Percentiles rank a stretch among this genome's conserved stretches.
Conservation (phyloP, 1,284 basidiomycete species). For the Erythrobasidium hasegawianum region DNA sequence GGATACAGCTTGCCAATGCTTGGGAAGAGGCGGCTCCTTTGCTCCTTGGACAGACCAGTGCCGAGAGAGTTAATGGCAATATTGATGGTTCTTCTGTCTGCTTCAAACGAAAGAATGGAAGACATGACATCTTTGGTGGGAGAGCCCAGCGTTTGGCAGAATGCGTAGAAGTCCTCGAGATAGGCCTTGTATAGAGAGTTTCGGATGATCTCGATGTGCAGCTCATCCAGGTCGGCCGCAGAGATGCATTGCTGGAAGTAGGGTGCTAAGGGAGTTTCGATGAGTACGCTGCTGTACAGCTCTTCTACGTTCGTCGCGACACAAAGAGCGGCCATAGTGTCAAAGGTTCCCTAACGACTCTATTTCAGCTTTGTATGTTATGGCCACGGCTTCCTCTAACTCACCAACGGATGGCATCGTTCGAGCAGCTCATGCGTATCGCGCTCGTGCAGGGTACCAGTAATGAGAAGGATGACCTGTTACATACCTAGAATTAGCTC, state of each 20-base stretch:
- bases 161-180: constrained; percentile 92
- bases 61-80: constrained; percentile 99
- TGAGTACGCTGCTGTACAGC: constrained; percentile 90
- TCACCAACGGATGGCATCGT: constrained; percentile 81
- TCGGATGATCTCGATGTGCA: constrained; percentile 99
- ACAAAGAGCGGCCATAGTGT: constrained; percentile 98
- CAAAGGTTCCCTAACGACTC: constrained; percentile 68
- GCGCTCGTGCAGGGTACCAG: constrained; percentile 93
- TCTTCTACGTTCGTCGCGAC: constrained; percentile 99
- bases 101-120: constrained; percentile 87
- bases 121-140: constrained; percentile 88
- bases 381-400: too few species aligned
- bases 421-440: constrained; percentile 96
- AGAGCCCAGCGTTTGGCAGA: constrained; percentile 71
- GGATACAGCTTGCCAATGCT: constrained; percentile 90
- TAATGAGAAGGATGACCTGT: constrained; percentile 81
- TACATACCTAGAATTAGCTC: background rate
- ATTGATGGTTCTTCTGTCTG: constrained; percentile 92
- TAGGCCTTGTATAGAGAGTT: constrained; percentile 99
- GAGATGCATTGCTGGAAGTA: constrained; percentile 96
- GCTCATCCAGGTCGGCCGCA: constrained; percentile 92
- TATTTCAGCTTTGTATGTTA: background rate
- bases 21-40: constrained; percentile 93
- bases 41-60: constrained; percentile 90
- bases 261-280: constrained; percentile 94